phyloP scores from a whole-genome alignment of 2,329 filamentous ascomycete species.

The Fusarium nisikadoi region DNA sequence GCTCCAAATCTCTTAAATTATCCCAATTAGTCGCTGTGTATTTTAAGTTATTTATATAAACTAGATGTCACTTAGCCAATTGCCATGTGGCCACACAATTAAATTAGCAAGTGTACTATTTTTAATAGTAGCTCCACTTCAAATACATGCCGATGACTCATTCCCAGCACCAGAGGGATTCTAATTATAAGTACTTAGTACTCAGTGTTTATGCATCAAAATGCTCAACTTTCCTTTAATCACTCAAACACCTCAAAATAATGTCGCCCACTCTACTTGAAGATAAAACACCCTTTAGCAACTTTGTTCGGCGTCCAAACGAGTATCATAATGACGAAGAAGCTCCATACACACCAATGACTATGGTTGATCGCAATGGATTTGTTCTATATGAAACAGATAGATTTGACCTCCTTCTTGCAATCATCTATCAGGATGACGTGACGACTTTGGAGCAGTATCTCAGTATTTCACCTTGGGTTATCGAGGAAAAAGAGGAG shows the following conservation, averaged over 20 bases:
- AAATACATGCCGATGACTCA: not conserved
- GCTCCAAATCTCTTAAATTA: too few relatives aligned
- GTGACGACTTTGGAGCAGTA: not conserved
- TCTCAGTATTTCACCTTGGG: not conserved
- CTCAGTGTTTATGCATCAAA: rapidly evolving
- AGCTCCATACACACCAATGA: not conserved
- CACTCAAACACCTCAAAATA: rapidly evolving
- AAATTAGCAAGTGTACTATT: too few relatives aligned
- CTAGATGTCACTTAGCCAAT: too few relatives aligned
- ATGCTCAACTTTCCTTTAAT: rapidly evolving
- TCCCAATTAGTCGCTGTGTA: too few relatives aligned
- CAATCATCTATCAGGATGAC: not conserved
- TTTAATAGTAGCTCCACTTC: too few relatives aligned
- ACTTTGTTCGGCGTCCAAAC: not conserved
- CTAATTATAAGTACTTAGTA: not conserved
- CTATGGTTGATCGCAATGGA: not conserved
- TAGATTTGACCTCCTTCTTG: not conserved
- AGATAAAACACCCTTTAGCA: not conserved
- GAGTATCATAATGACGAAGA: not conserved
- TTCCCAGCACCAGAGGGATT: rapidly evolving
- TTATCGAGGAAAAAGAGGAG: not conserved
- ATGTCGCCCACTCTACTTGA: not conserved
- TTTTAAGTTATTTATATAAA: too few relatives aligned
- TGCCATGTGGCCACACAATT: too few relatives aligned
- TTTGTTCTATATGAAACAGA: not conserved